These are phyloP conservation scores for Hypsizygus ulmarius DNA, from an alignment of 1,284 basidiomycete species.

Conservation along the genomic window DNA sequence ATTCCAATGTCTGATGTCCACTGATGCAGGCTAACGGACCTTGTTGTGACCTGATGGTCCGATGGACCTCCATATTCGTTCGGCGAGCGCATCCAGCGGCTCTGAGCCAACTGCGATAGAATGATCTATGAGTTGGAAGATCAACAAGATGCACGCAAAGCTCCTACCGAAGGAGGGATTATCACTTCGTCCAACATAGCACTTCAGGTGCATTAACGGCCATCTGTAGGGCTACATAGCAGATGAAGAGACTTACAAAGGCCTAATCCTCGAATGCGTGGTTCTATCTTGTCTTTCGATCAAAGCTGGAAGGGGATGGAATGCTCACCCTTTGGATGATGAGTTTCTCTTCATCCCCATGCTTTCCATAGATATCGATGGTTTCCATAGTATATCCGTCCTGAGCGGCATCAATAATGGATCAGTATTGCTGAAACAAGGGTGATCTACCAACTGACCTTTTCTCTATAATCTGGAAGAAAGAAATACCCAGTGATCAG, in stretches of 20 bases:
- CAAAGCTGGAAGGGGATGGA: background rate
- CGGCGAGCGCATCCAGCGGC: constrained; percentile 63
- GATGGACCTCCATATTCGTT: constrained; percentile 67
- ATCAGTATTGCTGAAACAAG: background rate
- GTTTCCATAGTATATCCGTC: constrained; percentile 75
- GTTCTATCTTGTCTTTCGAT: background rate
- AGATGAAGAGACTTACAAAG: constrained; percentile 26
- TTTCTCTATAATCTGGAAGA: constrained; percentile 71
- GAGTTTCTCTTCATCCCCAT: constrained; percentile 49
- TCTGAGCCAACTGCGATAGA: constrained; percentile 71
- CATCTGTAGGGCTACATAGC: background rate
- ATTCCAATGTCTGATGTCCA: background rate
- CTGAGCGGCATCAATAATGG: constrained; percentile 29
- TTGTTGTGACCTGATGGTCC: constrained; percentile 88
- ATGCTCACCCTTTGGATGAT: constrained; percentile 51
- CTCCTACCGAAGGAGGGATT: constrained; percentile 74
- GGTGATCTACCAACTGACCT: constrained; percentile 40
- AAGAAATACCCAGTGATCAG: background rate
- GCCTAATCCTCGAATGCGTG: constrained; percentile 25
- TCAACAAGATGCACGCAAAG: background rate
- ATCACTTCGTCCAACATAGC: constrained; percentile 75
- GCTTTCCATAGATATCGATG: constrained; percentile 58
- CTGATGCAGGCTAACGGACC: constrained; percentile 32
- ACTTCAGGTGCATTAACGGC: constrained; percentile 34
- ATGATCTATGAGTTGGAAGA: background rate